Evolutionary conservation across 2,329 filamentous ascomycete genomes (phyloP), one percentile per base, ranked within the genome.

Genomic region (Incumbomyces delicatus): DNA sequence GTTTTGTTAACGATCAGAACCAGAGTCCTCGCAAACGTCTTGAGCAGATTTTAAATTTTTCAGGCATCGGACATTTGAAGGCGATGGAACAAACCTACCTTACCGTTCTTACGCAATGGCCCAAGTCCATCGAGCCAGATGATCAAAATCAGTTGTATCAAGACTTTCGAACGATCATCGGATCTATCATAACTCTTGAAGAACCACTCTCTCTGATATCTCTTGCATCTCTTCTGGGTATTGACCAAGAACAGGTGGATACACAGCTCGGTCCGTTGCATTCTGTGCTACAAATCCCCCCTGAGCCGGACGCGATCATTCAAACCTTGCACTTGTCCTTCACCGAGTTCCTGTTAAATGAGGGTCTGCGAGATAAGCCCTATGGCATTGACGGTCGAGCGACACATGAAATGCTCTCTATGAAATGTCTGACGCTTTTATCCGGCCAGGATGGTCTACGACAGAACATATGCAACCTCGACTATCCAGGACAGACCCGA

Each of bases 1-100:
- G 56, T 2, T 59, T 59, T 49, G 41, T 63, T 14, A 44, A 42
- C n/a, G 55, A 61, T 45, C 8, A n/a, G 11, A 48, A 51, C 14
- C 51, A 37, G 44, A 30, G 48, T 17, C 51, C 56, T 12, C 4
- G 14, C 7, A 22, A 46, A 13, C 22, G 34, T 4, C 37, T 46
- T 6, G 30, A 12, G n/a, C 30, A 49, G 12, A 14, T 44, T 33
- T 29, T 31, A n/a, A n/a, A 46, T 18, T n/a, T n/a, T n/a, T n/a
- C n/a, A n/a, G n/a, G n/a, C n/a, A n/a, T n/a, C n/a, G n/a, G n/a
- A n/a, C n/a, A n/a, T n/a, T n/a, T n/a, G n/a, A n/a, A n/a, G n/a
- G n/a, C n/a, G n/a, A 44, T 52, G 13, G 44, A 31, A 22, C 27
- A 46, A 27, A 50, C 31, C 14, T 52, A 52, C 45, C 34, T 44